These are phyloP conservation scores for Colletotrichum sidae DNA, from an alignment of 2,329 filamentous ascomycete genomes.

Conservation along the genomic window DNA sequence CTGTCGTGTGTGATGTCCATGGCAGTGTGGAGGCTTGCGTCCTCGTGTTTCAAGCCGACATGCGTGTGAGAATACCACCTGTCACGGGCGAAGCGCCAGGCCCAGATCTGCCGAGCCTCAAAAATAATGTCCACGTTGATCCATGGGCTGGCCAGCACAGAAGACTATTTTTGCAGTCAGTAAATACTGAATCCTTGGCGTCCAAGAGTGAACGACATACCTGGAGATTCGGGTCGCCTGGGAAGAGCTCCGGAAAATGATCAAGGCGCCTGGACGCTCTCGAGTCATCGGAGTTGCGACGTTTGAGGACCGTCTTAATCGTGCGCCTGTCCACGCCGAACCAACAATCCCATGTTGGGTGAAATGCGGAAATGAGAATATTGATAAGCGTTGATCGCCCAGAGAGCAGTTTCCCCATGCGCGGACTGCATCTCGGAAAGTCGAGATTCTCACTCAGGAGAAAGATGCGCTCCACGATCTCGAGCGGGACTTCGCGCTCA, in stretches of 20 bases:
- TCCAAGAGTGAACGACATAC: conserved; percentile 42
- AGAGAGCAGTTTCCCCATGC: conserved; percentile 61
- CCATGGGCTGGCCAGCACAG: conserved; percentile 58
- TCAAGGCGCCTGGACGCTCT: conserved; percentile 15
- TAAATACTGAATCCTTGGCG: background rate
- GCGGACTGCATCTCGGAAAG: conserved; percentile 57
- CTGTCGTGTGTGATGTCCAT: conserved; percentile 38
- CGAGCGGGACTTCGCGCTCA: conserved; percentile 56
- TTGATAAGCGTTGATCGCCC: conserved; percentile 50
- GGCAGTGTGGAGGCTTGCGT: conserved; percentile 34
- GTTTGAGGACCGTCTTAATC: conserved; percentile 24
- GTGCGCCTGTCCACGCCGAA: conserved; percentile 45
- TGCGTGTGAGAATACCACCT: conserved; percentile 48
- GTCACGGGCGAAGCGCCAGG: conserved; percentile 50
- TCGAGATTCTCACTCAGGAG: conserved; percentile 61
- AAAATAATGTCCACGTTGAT: conserved; percentile 58
- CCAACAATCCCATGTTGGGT: conserved; percentile 52
- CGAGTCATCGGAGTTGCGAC: conserved; percentile 11
- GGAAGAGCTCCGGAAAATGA: conserved; percentile 38
- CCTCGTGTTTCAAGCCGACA: conserved; percentile 22
- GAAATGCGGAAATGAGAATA: conserved; percentile 51
- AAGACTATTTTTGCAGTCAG: conserved; percentile 48
- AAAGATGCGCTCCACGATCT: conserved; percentile 66
- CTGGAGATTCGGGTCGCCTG: conserved; percentile 57
- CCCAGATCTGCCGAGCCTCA: conserved; percentile 61